Evolutionary conservation across 306 rosid species (phyloP), one percentile per base, ranked within the genome.

Genomic region (Styphnolobium japonicum): DNA sequence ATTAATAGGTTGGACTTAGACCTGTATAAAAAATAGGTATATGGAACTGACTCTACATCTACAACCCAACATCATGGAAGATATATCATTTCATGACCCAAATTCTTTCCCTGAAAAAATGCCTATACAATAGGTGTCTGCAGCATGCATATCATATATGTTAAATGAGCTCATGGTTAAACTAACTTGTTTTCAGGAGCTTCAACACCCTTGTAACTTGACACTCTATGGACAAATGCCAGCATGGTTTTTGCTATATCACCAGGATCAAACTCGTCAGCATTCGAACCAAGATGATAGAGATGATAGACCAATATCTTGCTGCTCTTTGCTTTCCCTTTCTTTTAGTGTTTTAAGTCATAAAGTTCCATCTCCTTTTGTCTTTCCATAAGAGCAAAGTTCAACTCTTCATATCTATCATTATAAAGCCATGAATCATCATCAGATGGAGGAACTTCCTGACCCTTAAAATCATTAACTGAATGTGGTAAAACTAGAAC

Each of bases 161-260:
- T 57, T 63, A 79, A 64, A 51, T 40, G 48, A 33, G 57, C n/a
- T 29, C 48, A 36, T 33, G 66, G 19, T 77, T 42, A 69, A 19
- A 67, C 91, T 57, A 76, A 93, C 98, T 95, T 88, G 88, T 88
- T 84, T 71, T 86, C 88, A 7, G 94, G 94, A 80, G 94, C 91
- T 85, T 96, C 97, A 63, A 92, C 99, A 70, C 99, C 98, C 83
- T 96, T 73, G 74, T 85, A 93, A 88, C 97, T 91, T 73, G 97
- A 96, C 81, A 96, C 77, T 77, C 82, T 90, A 56, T 85, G 82
- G 77, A 96, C 94, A 90, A 96, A 93, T 29, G 90, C 86, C 78
- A 87, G 86, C 99, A 95, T 95, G 82, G 86, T 75, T 68, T 93
- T 90, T 10, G 92, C 90, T 52, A 95, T 86, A 78, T 90, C 94